Evolutionary conservation across 163 green algal genomes (phyloP), one percentile per base, ranked within the genome.

Genomic region (Volvox carteri): DNA sequence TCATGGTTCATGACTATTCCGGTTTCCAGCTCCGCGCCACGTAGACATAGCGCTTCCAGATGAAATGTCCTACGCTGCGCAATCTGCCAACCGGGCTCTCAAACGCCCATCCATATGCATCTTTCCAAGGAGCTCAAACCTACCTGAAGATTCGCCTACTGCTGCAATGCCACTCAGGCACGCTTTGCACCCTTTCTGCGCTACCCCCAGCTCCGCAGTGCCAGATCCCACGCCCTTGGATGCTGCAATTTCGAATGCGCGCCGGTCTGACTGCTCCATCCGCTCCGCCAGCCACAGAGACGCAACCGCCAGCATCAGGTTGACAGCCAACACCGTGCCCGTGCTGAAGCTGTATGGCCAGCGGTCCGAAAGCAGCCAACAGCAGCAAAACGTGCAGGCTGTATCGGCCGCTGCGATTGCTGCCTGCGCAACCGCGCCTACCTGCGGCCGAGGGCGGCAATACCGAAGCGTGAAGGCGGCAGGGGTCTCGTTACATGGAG

Each of bases 321-420:
- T 80, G 44, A 19, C 44, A 2, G 33, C 33, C 33, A 87, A 46
- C 19, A 87, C 23, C 4, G 48, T 41, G 23, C 81, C 81, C 33
- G 37, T 87, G 25, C 41, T 70, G 23, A 87, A 8, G 67, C 14
- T 39, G 81, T 79, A 87, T 9, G 81, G 81, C 81, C 81, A 87
- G 25, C 65, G 65, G 42, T 79, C 81, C 21, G 81, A 79, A 44
- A 87, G 65, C 65, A 87, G 35, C 44, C 33, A 87, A 48, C 81
- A 80, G 44, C 48, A 72, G 42, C 12, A 30, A 35, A 87, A 87
- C 60, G 46, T 79, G 44, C 81, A 80, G 5, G 46, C 65, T 19
- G 81, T 65, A 35, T 87, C 68, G 3, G 48, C 67, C 3, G 81
- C 48, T 7, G 81, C 46, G 4, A 87, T 77, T 1, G 12, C 18